Evolutionary conservation across 164 flowering plant genomes (phyloP).

Genomic region (Chimonanthus praecox): DNA sequence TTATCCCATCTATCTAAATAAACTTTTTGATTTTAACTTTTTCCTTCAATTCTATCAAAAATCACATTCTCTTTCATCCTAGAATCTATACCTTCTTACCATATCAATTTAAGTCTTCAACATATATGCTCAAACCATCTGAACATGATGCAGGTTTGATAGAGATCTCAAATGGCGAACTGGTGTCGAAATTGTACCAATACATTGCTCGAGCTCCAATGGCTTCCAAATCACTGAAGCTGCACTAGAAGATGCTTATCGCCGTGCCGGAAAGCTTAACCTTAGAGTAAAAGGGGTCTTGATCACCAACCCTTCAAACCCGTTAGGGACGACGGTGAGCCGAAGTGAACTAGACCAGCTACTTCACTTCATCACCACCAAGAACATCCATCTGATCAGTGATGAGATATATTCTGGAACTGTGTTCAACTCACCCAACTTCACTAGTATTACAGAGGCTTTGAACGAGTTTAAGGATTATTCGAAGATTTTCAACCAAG

Average conservation of each 20-base stretch:
- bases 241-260: conserved; percentile 30
- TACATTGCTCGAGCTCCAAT: conserved; percentile 30
- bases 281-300: conserved; percentile 31
- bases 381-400: conserved; percentile 30
- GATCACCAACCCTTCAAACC: conserved; percentile 40
- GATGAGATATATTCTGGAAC: conserved; percentile 42
- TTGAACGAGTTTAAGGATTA: conserved; percentile 9
- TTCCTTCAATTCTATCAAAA: too few species aligned
- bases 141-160: conserved; percentile 22
- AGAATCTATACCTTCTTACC: too few species aligned
- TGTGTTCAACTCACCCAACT: conserved; percentile 21
- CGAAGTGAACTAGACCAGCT: conserved; percentile 22
- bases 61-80: too few species aligned
- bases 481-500: conserved; percentile 8
- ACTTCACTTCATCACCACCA: conserved; percentile 16
- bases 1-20: too few species aligned
- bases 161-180: conserved; percentile 42
- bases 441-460: conserved; percentile 23
- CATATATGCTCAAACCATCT: too few species aligned
- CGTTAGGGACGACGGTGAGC: conserved; percentile 30
- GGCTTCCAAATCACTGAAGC: conserved; percentile 23
- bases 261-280: conserved; percentile 19
- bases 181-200: conserved; percentile 31
- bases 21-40: too few species aligned
- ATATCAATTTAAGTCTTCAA: background rate